Evolutionary conservation across 306 rosid genomes (phyloP), one percentile per base, ranked within the genome.

Genomic region (Prinsepia uniflora): DNA sequence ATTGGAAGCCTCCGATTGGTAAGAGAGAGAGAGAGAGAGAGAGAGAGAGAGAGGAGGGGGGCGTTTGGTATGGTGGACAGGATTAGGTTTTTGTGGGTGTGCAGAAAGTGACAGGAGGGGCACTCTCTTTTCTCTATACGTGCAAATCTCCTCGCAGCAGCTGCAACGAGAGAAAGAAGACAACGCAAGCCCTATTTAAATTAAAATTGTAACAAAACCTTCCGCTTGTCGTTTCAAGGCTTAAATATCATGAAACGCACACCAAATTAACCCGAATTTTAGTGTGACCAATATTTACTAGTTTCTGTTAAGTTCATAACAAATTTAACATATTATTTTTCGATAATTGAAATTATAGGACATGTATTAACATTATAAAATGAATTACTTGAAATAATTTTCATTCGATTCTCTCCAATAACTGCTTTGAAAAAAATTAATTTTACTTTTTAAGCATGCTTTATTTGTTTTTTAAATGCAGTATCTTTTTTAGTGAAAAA

Each of bases 121-220:
- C 22, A 40, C 14, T 46, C 43, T 43, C 36, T 46, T 43, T 19
- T 65, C 63, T 71, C 20, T 57, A 62, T 43, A 44, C 19, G 71
- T 49, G 82, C 55, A 55, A 30, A 67, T 61, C 75, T 73, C 75
- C 66, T 73, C 63, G 79, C 72, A 45, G 79, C 79, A 19, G 82
- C 79, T 24, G 78, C 82, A 41, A 40, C 63, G 67, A 63, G 68
- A 64, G 42, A 70, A 52, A 60, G 40, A 49, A 68, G 67, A 52
- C 30, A 68, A 73, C 75, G 79, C 69, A 18, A 58, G 49, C 73
- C 41, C 77, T 59, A 67, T 36, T 67, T 30, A 67, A 30, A 9
- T 7, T 48, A 24, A 39, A 65, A 10, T 62, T 41, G 43, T 18
- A 43, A 42, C 15, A 63, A 63, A 55, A 63, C 80, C 80, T 55